These are phyloP conservation scores for Nicotiana noctiflora DNA, from an alignment of 257 asterid species.

Conservation along the genomic window DNA sequence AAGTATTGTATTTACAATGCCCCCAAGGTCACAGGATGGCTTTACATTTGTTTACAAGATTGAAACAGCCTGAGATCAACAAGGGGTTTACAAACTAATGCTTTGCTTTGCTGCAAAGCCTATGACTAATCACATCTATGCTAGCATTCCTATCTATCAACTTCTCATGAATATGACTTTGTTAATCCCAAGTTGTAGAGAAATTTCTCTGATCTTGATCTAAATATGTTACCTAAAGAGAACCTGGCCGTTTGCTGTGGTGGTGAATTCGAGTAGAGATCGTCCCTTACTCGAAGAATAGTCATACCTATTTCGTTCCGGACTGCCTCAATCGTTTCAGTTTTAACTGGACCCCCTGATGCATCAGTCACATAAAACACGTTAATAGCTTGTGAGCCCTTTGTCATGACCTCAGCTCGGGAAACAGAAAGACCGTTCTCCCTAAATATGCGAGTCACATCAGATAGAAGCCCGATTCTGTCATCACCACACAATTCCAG, in stretches of 20 bases:
- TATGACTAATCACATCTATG: constrained; percentile 8
- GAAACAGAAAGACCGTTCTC: constrained; percentile 52
- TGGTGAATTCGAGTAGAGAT: constrained; percentile 20
- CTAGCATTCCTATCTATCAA: constrained; percentile 9
- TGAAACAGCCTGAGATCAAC: constrained; percentile 13
- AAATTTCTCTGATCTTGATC: constrained; percentile 39
- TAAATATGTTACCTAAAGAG: constrained; percentile 29
- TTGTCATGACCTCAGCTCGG: constrained; percentile 43
- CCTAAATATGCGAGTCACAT: constrained; percentile 49
- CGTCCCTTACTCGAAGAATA: constrained; percentile 37
- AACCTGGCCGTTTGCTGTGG: constrained; percentile 24
- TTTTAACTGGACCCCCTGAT: constrained; percentile 30
- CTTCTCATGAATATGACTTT: constrained; percentile 25
- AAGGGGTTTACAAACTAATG: constrained; percentile 6
- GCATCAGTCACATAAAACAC: constrained; percentile 44
- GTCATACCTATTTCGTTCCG: constrained; percentile 35
- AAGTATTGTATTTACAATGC: constrained; percentile 17
- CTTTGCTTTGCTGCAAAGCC: not conserved
- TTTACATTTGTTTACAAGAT: constrained; percentile 11
- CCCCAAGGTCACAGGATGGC: not conserved
- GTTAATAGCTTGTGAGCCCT: constrained; percentile 34
- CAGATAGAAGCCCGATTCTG: constrained; percentile 44
- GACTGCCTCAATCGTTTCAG: constrained; percentile 40
- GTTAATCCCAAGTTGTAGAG: constrained; percentile 37
- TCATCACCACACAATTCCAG: constrained; percentile 44